Base-by-base conservation (phyloP, 257 asterid genomes). In the Plantago elongata region DNA sequence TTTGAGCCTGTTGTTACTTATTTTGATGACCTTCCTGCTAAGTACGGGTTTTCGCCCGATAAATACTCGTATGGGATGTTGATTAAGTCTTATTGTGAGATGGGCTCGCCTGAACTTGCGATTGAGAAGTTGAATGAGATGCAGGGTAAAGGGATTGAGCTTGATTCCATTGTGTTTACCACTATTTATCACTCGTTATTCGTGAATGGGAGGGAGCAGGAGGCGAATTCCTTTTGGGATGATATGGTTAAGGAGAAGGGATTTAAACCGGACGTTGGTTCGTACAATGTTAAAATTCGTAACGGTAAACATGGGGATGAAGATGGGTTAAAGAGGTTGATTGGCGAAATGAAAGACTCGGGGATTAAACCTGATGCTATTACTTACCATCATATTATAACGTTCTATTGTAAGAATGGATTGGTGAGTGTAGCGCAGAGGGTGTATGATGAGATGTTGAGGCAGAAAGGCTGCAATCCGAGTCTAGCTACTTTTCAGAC, bases 401-500 rank as follows among this genome's bases (percentile, higher is more conserved):
- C 83, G 56, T 67, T 83, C 74, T 85, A 88, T 65, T 78, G 81
- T 62, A 40, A 22, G 51, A 85, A 78, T 46, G 82, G 75, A 45
- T 79, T 69, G 91, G 72, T 85, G 72, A 85, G 83, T 64, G 92
- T 83, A 63, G 98, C 96, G 7, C 60, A 71, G 46, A 71, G 78
- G 88, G 90, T 81, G 10, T 91, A 77, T 49, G 76, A 68, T 38
- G 86, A 76, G 51, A 2, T 72, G 60, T 61, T 81, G 77, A 74
- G 68, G 72, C 68, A 17, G 13, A 86, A 79, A 57, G 80, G 83
- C 9, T 74, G 75, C 59, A 69, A 76, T 0, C 92, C 96, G 4
- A 91, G 82, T 72, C 69, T 85, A 0, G 79, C 88, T 13, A 88
- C 96, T 46, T 88, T 77, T 68, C 79, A 89, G 79, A 84, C 78